Base-by-base conservation (phyloP, 1,139 yeast genomes). In the Suhomyces choctaworum region DNA sequence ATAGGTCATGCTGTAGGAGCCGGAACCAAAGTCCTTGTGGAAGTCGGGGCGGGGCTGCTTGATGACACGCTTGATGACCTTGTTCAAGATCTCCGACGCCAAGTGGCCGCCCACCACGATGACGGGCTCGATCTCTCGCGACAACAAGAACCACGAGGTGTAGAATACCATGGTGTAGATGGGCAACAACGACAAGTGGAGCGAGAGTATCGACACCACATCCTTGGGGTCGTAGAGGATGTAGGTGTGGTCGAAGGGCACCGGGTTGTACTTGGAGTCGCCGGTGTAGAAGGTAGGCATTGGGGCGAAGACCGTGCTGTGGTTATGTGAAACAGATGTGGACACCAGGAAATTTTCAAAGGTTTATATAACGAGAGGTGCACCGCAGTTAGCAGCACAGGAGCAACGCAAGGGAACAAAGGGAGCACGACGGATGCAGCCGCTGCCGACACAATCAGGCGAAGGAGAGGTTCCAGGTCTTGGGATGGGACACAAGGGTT, bases 41-140 rank as follows among this genome's bases (percentile, higher is more conserved):
- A 66, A 67, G 5, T 73, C 66, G 0, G 98, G 98, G 37, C 98
- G 71, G 17, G 88, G 84, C 51, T 85, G 87, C 49, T 75, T 78
- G 31, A 88, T 60, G 2, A 75, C 31, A 21, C 70, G 66, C 58
- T 92, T 92, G 31, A 86, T 63, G 4, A 83, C 50, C 45, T 83
- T 79, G 58, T 90, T 90, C 31, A 80, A 55, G 2, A 82, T 54
- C 57, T 92, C 97, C 45, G 88, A 83, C 8, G 73, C 66, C 13
- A 90, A 77, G 52, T 92, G 98, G 4, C 98, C 98, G 1, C 76
- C 85, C 0, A 92, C 92, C 49, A 87, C 73, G 33, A 88, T 64
- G 15, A 88, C 81, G 0, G 96, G 87, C 56, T 90, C 96, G 21
- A 87, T 73, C 53, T 92, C 97, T 36, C 97, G 66, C 0, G 95